Conservation (phyloP, 306 rosid genomes). For the Vigna trinervia region DNA sequence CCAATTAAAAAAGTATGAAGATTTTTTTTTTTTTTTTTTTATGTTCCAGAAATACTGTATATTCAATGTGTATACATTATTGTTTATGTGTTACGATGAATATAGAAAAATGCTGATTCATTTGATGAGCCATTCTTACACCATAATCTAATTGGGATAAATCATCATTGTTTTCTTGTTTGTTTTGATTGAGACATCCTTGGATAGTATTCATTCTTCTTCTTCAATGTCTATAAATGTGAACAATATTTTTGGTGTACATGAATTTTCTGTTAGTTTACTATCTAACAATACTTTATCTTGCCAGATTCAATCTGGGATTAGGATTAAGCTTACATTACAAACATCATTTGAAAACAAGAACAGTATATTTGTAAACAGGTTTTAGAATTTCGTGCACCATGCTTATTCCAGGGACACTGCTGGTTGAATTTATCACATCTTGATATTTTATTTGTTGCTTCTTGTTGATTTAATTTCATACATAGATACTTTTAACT, state of each 20-base stretch:
- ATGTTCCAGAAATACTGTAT: conserved; percentile 19
- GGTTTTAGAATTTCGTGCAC: background rate
- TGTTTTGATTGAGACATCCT: no score
- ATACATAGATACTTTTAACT: background rate
- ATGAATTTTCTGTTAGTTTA: no score
- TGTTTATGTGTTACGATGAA: conserved; percentile 24
- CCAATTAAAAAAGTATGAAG: background rate
- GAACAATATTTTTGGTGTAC: no score
- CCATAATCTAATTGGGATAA: background rate
- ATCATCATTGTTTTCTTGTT: no score
- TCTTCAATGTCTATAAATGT: no score
- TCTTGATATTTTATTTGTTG: background rate
- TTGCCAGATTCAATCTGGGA: background rate
- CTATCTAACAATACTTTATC: no score
- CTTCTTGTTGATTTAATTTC: conserved; percentile 19
- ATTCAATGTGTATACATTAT: conserved; percentile 28
- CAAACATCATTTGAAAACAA: background rate
- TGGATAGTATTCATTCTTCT: no score
- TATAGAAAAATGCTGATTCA: background rate
- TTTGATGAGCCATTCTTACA: conserved; percentile 14
- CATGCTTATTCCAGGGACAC: conserved; percentile 3
- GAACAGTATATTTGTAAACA: background rate
- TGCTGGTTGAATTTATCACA: conserved; percentile 7
- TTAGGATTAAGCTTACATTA: background rate
- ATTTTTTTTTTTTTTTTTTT: background rate